A percentile compares a stretch with the other conserved stretches of the same genome.
These are phyloP conservation scores for Alternaria sp. DNA, from an alignment of 2,329 filamentous ascomycete species.

Conservation along the genomic window DNA sequence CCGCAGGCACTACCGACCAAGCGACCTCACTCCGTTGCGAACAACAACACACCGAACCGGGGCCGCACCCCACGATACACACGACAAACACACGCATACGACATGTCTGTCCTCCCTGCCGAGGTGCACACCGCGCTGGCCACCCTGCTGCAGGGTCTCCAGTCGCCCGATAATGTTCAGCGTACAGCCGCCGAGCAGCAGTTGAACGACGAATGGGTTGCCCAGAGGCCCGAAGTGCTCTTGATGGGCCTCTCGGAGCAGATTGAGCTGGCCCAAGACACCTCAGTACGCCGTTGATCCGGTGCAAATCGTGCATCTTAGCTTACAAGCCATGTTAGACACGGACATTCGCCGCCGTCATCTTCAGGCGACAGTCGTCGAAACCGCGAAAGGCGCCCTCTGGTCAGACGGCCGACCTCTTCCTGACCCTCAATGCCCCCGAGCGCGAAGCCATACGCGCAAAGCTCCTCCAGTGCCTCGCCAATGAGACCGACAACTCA, in stretches of 20 bases:
- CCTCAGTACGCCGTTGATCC: slow-evolving; percentile 64
- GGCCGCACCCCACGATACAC: slow-evolving; percentile 27
- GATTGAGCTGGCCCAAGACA: slow-evolving; percentile 78
- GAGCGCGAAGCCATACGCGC: slow-evolving; percentile 81
- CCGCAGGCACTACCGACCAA: slow-evolving; percentile 7
- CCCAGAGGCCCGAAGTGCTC: slow-evolving; percentile 80
- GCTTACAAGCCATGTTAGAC: slow-evolving; percentile 62
- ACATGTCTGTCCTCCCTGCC: slow-evolving; percentile 85
- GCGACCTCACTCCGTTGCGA: slow-evolving; percentile 16
- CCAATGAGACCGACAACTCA: slow-evolving; percentile 73
- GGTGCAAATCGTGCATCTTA: not conserved
- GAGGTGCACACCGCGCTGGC: slow-evolving; percentile 85
- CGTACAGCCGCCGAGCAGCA: slow-evolving; percentile 89
- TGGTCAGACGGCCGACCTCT: slow-evolving; percentile 80
- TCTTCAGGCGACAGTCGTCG: slow-evolving; percentile 92
- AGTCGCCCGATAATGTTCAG: slow-evolving; percentile 86
- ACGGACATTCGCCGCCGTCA: slow-evolving; percentile 89
- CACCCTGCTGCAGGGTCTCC: slow-evolving; percentile 86
- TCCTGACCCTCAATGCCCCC: slow-evolving; percentile 77
- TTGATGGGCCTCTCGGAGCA: slow-evolving; percentile 96
- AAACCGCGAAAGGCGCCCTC: slow-evolving; percentile 79
- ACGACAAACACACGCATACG: slow-evolving; percentile 27
- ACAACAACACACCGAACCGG: slow-evolving; percentile 19
- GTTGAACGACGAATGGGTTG: slow-evolving; percentile 89
- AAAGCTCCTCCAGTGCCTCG: slow-evolving; percentile 81